Base-by-base conservation (phyloP, 2,329 filamentous ascomycete species). In the Aspergillus hortae region DNA sequence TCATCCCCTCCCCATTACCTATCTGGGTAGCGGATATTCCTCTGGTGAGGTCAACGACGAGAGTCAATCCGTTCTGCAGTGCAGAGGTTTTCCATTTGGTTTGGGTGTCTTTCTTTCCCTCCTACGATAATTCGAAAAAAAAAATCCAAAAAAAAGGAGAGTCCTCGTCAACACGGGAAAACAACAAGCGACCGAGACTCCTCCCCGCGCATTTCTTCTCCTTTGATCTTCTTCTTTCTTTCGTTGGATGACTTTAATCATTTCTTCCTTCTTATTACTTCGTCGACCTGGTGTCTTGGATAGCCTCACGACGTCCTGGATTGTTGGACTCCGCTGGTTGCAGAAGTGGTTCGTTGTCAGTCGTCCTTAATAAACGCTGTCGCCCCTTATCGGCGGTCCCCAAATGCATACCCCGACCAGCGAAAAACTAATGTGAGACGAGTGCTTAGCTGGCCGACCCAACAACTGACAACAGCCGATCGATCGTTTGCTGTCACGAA, bases 31-130 rank as follows among this genome's bases (percentile, higher is more conserved):
- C 57, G 55, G 56, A 58, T 54, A 55, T 51, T 56, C 49, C 54
- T 57, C 56, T 60, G 61, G 56, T 53, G 57, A 57, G 58, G 41
- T 51, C 44, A 56, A 61, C 32, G 32, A 57, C 51, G 56, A 57
- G 44, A 53, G 45, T 38, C 15, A 55, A 51, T 46, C 51, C 53
- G 51, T 55, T 61, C 60, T 68, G 66, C 66, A 61, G 66, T 53
- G 66, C 66, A 68, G 66, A 61, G 11, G 11, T 42, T 23, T 23
- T 23, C 40, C 4, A 23, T 41, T 63, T 46, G 33, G 41, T 43
- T 32, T 23, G 44, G 6, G 6, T 42, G 21, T 42, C 41, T 27
- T 25, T 30, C 36, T n/a, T 40, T n/a, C 12, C 10, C 12, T 23
- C n/a, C 27, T 15, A 15, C 21, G 10, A 49, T 48, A 42, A 36